These are phyloP conservation scores for Umbelopsis ramanniana DNA, from an alignment of 192 early-diverging fungal genomes.

Conservation along the genomic window DNA sequence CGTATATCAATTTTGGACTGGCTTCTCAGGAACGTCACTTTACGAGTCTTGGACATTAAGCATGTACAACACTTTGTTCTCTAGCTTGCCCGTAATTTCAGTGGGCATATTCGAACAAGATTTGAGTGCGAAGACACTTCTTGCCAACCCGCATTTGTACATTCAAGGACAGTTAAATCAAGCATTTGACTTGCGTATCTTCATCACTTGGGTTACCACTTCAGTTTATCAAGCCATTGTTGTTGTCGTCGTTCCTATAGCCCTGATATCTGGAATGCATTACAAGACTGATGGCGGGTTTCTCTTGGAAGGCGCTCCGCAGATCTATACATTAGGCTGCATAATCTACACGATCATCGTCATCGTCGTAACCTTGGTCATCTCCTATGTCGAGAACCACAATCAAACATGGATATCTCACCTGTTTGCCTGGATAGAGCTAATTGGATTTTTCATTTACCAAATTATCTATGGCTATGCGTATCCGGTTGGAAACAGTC, in stretches of 20 bases:
- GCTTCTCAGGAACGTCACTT: constrained; percentile 74
- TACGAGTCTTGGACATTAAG: constrained; percentile 80
- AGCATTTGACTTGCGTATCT: constrained; percentile 59
- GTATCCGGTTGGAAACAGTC: constrained; percentile 51
- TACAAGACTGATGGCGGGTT: constrained; percentile 24
- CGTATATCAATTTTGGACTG: constrained; percentile 77
- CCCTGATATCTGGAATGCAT: constrained; percentile 45
- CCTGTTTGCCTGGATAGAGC: constrained; percentile 55
- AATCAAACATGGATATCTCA: constrained; percentile 67
- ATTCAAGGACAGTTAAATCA: constrained; percentile 57
- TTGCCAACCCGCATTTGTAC: constrained; percentile 76
- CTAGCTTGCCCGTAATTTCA: constrained; percentile 76
- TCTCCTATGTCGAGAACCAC: constrained; percentile 71
- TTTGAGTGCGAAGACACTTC: constrained; percentile 63
- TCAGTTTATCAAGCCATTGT: constrained; percentile 59
- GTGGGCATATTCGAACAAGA: constrained; percentile 88
- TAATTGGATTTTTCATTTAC: constrained; percentile 64
- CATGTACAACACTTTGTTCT: constrained; percentile 87
- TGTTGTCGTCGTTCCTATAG: constrained; percentile 55
- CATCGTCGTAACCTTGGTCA: constrained; percentile 70
- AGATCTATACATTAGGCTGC: constrained; percentile 59
- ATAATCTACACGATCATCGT: constrained; percentile 66
- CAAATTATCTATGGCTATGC: constrained; percentile 62
- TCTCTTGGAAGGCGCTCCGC: constrained; percentile 46
- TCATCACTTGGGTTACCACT: constrained; percentile 57